Conservation (phyloP, 495 filamentous ascomycete species). For the Talaromyces liani region DNA sequence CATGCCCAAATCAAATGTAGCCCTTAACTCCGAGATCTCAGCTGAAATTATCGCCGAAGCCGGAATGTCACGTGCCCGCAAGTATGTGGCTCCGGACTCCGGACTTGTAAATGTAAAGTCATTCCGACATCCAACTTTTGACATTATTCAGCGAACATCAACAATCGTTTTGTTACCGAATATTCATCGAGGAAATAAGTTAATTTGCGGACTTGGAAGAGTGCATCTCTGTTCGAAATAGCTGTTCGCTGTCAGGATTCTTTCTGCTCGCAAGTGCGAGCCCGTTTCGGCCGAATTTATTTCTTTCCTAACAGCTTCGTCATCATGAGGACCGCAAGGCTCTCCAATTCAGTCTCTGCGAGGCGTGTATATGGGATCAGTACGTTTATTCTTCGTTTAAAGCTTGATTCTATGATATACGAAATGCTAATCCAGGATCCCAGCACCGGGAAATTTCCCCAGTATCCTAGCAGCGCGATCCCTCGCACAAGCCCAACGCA, state of each 20-base stretch:
- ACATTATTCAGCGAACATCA: constrained; percentile 12
- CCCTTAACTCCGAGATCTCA: not conserved
- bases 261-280: constrained; percentile 22
- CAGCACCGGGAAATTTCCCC: constrained; percentile 29
- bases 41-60: not conserved
- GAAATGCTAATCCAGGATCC: constrained; percentile 1
- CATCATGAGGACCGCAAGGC: constrained; percentile 5
- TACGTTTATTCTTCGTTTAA: not conserved
- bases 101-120: not conserved
- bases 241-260: not conserved
- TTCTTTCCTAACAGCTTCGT: constrained; percentile 18
- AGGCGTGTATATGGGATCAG: not conserved
- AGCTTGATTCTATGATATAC: not conserved
- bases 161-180: not conserved
- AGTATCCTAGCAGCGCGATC: constrained; percentile 30
- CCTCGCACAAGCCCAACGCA: constrained; percentile 47
- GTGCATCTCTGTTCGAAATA: not conserved
- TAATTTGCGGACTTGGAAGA: not conserved
- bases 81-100: not conserved
- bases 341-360: constrained; percentile 4
- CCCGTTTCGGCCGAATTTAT: constrained; percentile 26
- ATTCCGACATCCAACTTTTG: not conserved
- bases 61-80: constrained; percentile 1
- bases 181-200: not conserved
- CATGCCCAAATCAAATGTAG: not conserved